Evolutionary conservation across 2,329 filamentous ascomycete genomes (phyloP).

Genomic region (Aspergillus costaricaensis): DNA sequence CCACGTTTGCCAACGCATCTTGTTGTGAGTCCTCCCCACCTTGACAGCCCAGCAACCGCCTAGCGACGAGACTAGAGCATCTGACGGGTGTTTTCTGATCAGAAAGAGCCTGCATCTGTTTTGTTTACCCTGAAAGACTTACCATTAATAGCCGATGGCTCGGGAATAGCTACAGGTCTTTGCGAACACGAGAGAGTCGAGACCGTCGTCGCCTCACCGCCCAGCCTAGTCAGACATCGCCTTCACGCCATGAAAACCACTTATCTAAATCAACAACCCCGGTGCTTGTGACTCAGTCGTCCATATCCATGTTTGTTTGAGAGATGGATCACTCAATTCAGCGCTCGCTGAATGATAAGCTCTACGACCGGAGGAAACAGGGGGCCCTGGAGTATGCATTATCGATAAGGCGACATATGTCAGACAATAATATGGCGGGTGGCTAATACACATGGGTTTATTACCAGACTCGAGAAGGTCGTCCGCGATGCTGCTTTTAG

Average conservation of each 20-base stretch:
- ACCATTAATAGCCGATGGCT: conserved; percentile 1
- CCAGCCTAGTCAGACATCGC: conserved; percentile 14
- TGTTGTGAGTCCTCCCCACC: conserved; percentile 23
- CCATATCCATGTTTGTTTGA: conserved; percentile 25
- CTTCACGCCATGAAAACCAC: conserved; percentile 29
- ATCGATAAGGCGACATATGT: background rate
- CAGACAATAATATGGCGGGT: background rate
- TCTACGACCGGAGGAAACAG: conserved; percentile 97
- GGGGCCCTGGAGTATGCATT: conserved; percentile 85
- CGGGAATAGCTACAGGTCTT: conserved; percentile 14
- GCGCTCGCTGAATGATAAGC: conserved; percentile 92
- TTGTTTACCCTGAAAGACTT: conserved; percentile 1
- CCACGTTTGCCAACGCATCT: conserved; percentile 26
- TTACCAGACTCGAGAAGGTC: conserved; percentile 75
- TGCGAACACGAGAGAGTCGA: conserved; percentile 9
- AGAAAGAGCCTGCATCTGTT: background rate
- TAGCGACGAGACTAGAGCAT: conserved; percentile 12
- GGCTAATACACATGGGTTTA: conserved; percentile 12
- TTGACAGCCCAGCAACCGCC: conserved; percentile 11
- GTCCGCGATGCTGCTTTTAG: conserved; percentile 79
- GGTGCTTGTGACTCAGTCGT: conserved; percentile 25
- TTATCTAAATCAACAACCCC: conserved; percentile 21
- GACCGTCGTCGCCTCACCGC: conserved; percentile 17
- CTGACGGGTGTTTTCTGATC: background rate
- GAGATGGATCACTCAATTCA: conserved; percentile 86